A percentile compares a stretch with the other conserved stretches of the same genome.
These are phyloP conservation scores for Epichloe scottii DNA, from an alignment of 2,329 filamentous ascomycete species.

Conservation along the genomic window DNA sequence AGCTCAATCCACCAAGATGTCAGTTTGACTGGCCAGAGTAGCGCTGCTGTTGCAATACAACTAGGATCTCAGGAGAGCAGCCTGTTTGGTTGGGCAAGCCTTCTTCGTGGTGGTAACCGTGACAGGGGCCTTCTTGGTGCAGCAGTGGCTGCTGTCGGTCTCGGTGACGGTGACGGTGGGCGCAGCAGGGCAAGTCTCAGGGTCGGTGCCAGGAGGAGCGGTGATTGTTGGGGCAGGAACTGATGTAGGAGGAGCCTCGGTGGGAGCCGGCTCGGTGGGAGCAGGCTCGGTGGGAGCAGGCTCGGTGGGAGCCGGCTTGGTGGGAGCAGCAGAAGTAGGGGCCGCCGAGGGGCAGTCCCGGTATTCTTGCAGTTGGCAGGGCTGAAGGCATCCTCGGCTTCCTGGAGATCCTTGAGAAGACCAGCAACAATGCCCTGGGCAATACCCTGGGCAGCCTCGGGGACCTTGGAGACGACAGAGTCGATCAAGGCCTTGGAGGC, in stretches of 20 bases:
- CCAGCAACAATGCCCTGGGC: background rate
- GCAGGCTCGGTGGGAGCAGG: too few species aligned
- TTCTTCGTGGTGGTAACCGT: conserved; percentile 1
- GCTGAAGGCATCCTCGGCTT: background rate
- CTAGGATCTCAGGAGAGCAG: background rate
- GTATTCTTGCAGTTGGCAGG: background rate
- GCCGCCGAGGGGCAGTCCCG: background rate
- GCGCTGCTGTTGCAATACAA: background rate
- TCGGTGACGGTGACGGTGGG: conserved; percentile 1
- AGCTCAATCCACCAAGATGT: too few species aligned
- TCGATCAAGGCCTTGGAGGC: background rate
- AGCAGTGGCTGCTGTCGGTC: background rate
- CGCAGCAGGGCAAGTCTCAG: conserved; percentile 1
- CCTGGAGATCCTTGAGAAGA: background rate
- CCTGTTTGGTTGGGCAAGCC: background rate
- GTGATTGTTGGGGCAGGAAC: background rate
- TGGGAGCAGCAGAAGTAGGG: background rate
- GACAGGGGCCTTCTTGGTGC: conserved; percentile 1
- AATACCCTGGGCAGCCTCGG: background rate
- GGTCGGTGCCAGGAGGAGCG: background rate
- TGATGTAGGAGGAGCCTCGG: too few species aligned
- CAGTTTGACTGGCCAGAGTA: too few species aligned
- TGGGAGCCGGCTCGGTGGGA: background rate
- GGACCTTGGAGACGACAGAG: conserved; percentile 1
- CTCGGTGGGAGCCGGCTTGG: background rate